Evolutionary conservation across 2,329 filamentous ascomycete species (phyloP).

Genomic region (Rhynchosporium graminicola): DNA sequence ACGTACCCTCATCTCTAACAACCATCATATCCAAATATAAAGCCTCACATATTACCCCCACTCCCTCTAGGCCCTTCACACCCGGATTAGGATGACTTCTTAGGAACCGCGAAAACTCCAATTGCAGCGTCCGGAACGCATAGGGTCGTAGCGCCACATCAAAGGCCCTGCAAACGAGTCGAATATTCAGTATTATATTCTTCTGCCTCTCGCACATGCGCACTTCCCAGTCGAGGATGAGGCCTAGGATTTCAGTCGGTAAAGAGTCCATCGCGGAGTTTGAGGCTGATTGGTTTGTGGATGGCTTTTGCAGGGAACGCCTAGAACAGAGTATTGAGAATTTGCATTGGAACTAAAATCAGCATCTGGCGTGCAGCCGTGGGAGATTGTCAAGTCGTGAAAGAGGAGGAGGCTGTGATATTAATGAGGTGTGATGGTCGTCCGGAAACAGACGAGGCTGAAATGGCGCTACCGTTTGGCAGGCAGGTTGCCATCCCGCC

Average conservation of each 20-base stretch:
- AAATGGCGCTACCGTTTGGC: conserved; percentile 2
- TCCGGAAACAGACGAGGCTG: conserved; percentile 9
- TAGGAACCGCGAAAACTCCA: conserved; percentile 53
- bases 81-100: conserved; percentile 40
- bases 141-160: conserved; percentile 49
- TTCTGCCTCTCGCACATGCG: conserved; percentile 45
- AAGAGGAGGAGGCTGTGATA: conserved; percentile 5
- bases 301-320: background rate
- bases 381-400: background rate
- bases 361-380: background rate
- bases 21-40: conserved; percentile 56
- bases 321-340: background rate
- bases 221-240: conserved; percentile 49
- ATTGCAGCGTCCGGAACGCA: conserved; percentile 49
- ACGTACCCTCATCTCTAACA: conserved; percentile 52
- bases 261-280: conserved; percentile 46
- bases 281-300: background rate
- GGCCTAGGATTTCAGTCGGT: conserved; percentile 50
- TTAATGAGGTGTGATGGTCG: conserved; percentile 7
- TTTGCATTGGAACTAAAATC: background rate
- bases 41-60: conserved; percentile 51
- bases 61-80: conserved; percentile 47
- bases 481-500: background rate
- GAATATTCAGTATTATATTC: conserved; percentile 48
- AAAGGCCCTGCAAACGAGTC: conserved; percentile 53